Evolutionary conservation across 768 basidiomycete genomes (phyloP).

Genomic region (Naganishia randhawae): DNA sequence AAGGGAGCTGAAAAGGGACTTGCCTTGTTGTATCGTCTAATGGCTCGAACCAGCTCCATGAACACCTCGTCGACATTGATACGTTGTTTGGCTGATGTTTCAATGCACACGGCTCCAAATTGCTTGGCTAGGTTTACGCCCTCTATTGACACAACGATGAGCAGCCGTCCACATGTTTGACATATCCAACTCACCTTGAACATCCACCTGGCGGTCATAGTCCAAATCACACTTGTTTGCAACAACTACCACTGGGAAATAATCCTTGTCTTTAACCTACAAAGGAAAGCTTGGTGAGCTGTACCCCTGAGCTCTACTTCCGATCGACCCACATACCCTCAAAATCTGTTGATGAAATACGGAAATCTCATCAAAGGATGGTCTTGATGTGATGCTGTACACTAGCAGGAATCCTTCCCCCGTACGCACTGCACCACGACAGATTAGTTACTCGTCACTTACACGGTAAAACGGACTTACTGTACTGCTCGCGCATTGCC

Average conservation of each 20-base stretch:
- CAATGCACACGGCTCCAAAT: conserved; percentile 89
- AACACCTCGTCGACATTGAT: conserved; percentile 98
- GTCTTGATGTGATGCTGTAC: conserved; percentile 95
- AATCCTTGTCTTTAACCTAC: conserved; percentile 92
- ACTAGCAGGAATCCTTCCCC: conserved; percentile 97
- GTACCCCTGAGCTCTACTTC: neutral
- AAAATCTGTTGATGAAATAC: conserved; percentile 95
- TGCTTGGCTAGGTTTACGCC: conserved; percentile 93
- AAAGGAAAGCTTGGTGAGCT: neutral
- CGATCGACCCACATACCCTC: conserved; percentile 33
- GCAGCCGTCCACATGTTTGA: neutral
- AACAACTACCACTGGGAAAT: conserved; percentile 90
- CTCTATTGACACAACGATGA: conserved; percentile 58
- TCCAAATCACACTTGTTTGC: conserved; percentile 98
- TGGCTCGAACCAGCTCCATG: conserved; percentile 85
- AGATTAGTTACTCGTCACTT: neutral
- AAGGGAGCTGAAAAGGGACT: conserved; percentile 16
- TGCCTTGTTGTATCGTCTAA: conserved; percentile 89
- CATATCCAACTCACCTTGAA: conserved; percentile 63
- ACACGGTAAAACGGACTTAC: conserved; percentile 34
- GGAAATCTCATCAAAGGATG: conserved; percentile 94
- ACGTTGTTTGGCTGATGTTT: conserved; percentile 92
- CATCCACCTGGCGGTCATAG: conserved; percentile 91
- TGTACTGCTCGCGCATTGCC: conserved; percentile 99
- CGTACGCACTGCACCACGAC: conserved; percentile 32